A percentile compares a stretch with the other conserved stretches of the same genome.
These are phyloP conservation scores for Sanghuangporus sanghuang DNA, from an alignment of 1,284 basidiomycete genomes.

Conservation along the genomic window DNA sequence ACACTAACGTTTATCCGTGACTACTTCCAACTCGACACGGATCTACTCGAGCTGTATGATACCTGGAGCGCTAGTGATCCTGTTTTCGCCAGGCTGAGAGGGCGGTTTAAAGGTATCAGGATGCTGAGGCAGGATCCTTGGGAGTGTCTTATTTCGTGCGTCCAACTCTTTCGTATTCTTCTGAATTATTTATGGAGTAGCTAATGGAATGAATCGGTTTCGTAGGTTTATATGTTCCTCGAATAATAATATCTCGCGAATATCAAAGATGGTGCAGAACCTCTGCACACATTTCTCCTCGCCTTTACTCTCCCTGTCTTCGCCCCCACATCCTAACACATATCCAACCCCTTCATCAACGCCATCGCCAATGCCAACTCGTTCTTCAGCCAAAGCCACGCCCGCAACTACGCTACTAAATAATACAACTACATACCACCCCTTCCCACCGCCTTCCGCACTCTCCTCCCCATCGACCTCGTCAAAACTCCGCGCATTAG, in stretches of 20 bases:
- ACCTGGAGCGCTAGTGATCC: constrained; percentile 76
- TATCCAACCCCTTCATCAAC: neutral
- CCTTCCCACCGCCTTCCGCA: constrained; percentile 77
- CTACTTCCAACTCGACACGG: constrained; percentile 87
- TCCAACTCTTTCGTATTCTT: constrained; percentile 19
- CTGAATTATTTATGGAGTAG: constrained; percentile 13
- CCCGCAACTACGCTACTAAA: neutral
- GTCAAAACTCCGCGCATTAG: constrained; percentile 69
- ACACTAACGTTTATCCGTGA: constrained; percentile 77
- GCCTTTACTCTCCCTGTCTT: constrained; percentile 44
- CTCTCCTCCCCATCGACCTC: constrained; percentile 63
- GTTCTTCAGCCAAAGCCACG: constrained; percentile 17
- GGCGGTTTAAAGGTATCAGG: constrained; percentile 61
- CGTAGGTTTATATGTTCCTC: constrained; percentile 95
- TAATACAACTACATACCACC: constrained; percentile 53
- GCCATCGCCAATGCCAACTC: neutral
- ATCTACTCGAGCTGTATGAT: constrained; percentile 70
- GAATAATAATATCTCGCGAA: constrained; percentile 94
- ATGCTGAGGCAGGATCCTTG: constrained; percentile 93
- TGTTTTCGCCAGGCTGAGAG: constrained; percentile 64
- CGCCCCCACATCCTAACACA: neutral
- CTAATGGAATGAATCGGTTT: neutral
- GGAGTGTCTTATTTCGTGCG: constrained; percentile 90
- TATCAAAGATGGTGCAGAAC: constrained; percentile 83
- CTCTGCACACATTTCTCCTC: constrained; percentile 70